phyloP scores from a whole-genome alignment of 176 grass and related monocot species.

The Phoenix dactylifera region DNA sequence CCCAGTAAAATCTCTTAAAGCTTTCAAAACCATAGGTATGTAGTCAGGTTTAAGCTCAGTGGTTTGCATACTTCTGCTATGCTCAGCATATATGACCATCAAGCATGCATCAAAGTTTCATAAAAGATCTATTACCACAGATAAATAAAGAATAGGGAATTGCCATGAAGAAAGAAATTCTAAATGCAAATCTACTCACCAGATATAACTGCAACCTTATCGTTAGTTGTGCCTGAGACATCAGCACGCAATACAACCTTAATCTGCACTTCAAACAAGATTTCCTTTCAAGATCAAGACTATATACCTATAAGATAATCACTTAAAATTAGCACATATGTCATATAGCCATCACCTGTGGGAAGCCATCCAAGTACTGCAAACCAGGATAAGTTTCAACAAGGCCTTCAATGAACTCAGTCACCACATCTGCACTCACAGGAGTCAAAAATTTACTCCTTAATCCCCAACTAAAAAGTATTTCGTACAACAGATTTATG shows the following conservation, averaged over 20 bases:
- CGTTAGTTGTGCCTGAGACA: constrained; percentile 42
- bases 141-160: too few species aligned
- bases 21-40: too few species aligned
- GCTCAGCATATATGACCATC: too few species aligned
- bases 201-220: constrained; percentile 94
- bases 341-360: constrained; percentile 43
- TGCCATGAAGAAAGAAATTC: background rate
- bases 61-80: too few species aligned
- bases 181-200: constrained; percentile 25
- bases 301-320: background rate
- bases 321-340: constrained; percentile 11
- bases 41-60: too few species aligned
- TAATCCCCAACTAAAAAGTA: too few species aligned
- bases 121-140: too few species aligned
- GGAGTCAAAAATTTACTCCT: too few species aligned
- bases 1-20: too few species aligned
- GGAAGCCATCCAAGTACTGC: constrained; percentile 93
- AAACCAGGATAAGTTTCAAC: constrained; percentile 95
- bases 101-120: too few species aligned
- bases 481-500: too few species aligned
- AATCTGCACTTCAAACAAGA: constrained; percentile 42
- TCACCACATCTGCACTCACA: constrained; percentile 67
- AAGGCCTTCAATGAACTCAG: constrained; percentile 94
- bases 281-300: constrained; percentile 8
- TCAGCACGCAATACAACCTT: constrained; percentile 97